Percentiles rank a stretch among this genome's conserved stretches.
These are phyloP conservation scores for Aspergillus novoparasiticus DNA, from an alignment of 2,329 filamentous ascomycete genomes.

Conservation along the genomic window DNA sequence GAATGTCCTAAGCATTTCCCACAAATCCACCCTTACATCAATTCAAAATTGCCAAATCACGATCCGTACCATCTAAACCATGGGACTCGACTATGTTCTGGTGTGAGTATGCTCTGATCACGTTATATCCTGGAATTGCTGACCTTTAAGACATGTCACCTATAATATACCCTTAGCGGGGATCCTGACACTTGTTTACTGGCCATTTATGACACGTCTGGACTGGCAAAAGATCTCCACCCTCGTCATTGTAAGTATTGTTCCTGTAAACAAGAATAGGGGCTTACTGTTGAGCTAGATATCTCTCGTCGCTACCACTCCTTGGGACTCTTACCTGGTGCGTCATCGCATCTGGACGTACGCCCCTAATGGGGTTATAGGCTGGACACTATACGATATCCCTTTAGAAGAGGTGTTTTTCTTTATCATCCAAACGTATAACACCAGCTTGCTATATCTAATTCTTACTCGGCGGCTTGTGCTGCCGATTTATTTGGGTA, in stretches of 20 bases:
- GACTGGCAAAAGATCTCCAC: slow-evolving; percentile 66
- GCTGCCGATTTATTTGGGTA: slow-evolving; percentile 56
- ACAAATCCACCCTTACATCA: not conserved
- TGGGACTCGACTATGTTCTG: slow-evolving; percentile 11
- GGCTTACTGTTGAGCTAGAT: slow-evolving; percentile 42
- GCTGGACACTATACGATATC: slow-evolving; percentile 64
- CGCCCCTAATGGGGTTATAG: slow-evolving; percentile 65
- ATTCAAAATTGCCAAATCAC: not conserved
- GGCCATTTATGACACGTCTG: slow-evolving; percentile 62
- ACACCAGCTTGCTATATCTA: slow-evolving; percentile 62
- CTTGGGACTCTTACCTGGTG: slow-evolving; percentile 78
- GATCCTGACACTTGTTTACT: slow-evolving; percentile 60
- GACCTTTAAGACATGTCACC: slow-evolving; percentile 58
- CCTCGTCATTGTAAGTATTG: slow-evolving; percentile 52
- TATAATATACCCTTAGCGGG: slow-evolving; percentile 68
- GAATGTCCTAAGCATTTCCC: not conserved
- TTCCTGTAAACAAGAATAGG: not conserved
- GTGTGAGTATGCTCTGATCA: slow-evolving; percentile 2
- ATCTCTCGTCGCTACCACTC: slow-evolving; percentile 68
- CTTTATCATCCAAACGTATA: slow-evolving; percentile 76
- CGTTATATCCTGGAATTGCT: not conserved
- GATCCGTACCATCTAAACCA: not conserved
- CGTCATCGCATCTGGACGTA: slow-evolving; percentile 71
- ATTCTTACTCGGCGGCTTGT: slow-evolving; percentile 66
- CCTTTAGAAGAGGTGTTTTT: slow-evolving; percentile 75